Evolutionary conservation across 2,329 filamentous ascomycete genomes (phyloP).

Genomic region (Venturia nashicola): DNA sequence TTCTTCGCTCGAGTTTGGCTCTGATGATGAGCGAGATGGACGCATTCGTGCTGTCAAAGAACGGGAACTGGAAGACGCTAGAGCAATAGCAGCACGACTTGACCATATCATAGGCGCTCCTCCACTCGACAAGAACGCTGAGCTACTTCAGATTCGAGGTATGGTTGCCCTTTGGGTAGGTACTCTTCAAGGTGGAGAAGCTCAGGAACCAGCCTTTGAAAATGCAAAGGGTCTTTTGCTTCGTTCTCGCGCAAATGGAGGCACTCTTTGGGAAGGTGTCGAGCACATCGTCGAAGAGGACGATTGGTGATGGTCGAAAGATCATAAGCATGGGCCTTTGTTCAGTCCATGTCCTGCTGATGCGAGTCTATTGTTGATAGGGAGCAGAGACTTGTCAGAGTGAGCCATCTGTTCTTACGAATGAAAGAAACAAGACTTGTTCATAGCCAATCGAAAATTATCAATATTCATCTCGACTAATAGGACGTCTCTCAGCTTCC

Average conservation of each 20-base stretch:
- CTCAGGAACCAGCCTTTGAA: not conserved
- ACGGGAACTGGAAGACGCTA: constrained; percentile 37
- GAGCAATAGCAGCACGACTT: constrained; percentile 54
- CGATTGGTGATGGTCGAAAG: not conserved
- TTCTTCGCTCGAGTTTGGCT: constrained; percentile 11
- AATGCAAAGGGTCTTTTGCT: not conserved
- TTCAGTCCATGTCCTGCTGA: too few species aligned
- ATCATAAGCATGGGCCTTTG: not conserved
- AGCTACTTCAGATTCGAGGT: constrained; percentile 57
- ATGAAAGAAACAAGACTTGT: too few species aligned
- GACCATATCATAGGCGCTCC: constrained; percentile 56
- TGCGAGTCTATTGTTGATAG: not conserved
- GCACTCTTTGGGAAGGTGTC: not conserved
- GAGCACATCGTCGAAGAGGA: not conserved
- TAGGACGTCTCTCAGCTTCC: too few species aligned
- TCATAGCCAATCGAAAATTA: too few species aligned
- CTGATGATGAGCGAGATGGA: constrained; percentile 5
- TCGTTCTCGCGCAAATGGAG: not conserved
- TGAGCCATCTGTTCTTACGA: too few species aligned
- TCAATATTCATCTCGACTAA: too few species aligned
- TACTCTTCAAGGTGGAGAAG: constrained; percentile 39
- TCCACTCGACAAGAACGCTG: constrained; percentile 56
- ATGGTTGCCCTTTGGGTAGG: constrained; percentile 65
- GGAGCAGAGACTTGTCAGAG: not conserved
- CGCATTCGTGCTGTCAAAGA: constrained; percentile 6